Percentiles rank a stretch among this genome's conserved stretches.
phyloP scores from a whole-genome alignment of 768 basidiomycete species.

The Paxillus involutus region DNA sequence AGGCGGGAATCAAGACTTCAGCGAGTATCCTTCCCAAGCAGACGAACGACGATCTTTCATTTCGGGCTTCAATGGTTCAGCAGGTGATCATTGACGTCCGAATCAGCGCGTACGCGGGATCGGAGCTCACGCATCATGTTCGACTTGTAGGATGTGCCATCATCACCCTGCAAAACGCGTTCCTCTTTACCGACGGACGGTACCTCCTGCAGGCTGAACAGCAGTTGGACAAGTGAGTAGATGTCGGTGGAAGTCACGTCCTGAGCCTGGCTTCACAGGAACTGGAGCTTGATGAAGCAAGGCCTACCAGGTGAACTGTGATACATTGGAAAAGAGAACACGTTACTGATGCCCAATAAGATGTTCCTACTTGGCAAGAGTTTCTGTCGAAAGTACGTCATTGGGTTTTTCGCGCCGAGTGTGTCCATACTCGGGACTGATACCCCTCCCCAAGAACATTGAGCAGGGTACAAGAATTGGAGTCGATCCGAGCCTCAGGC shows the following conservation, averaged over 20 bases:
- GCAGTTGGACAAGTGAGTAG: conserved; percentile 73
- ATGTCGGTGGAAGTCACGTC: neutral
- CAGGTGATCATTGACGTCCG: conserved; percentile 49
- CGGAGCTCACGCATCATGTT: conserved; percentile 1
- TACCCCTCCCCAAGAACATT: conserved; percentile 48
- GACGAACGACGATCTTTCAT: conserved; percentile 87
- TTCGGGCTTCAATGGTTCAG: conserved; percentile 92
- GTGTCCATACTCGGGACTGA: neutral
- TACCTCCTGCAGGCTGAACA: conserved; percentile 93
- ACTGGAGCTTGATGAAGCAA: conserved; percentile 94
- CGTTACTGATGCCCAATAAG: conserved; percentile 36
- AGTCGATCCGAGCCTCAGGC: conserved; percentile 78
- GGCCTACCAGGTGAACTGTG: conserved; percentile 66
- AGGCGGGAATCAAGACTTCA: conserved; percentile 57
- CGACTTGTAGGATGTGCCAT: conserved; percentile 64
- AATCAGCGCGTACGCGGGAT: neutral
- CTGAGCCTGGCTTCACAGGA: conserved; percentile 40
- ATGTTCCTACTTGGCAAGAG: conserved; percentile 90
- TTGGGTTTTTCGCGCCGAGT: neutral
- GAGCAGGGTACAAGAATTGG: conserved; percentile 66
- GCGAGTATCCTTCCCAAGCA: conserved; percentile 85
- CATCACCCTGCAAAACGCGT: conserved; percentile 68
- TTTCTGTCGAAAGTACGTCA: conserved; percentile 66
- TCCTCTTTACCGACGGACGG: conserved; percentile 91
- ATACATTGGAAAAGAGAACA: conserved; percentile 2